These are phyloP conservation scores for Atkinsonella texensis DNA, from an alignment of 2,329 filamentous ascomycete species.

Conservation along the genomic window DNA sequence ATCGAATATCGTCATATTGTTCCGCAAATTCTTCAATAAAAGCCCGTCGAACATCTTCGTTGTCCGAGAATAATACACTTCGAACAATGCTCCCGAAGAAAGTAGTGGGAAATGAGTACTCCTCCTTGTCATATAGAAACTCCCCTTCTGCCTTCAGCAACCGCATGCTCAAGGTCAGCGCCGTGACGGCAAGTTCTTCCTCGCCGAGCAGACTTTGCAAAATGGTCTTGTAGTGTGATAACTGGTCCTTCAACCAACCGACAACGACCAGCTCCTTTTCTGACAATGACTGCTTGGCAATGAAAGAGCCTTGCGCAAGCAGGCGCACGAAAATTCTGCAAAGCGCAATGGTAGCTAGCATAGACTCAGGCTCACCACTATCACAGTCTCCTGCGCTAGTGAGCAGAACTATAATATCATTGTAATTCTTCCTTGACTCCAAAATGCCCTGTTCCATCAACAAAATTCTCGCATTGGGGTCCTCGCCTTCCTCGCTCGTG, in stretches of 20 bases:
- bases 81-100: constrained; percentile 56
- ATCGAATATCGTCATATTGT: constrained; percentile 73
- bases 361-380: constrained; percentile 38
- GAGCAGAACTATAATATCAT: constrained; percentile 70
- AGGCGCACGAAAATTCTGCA: constrained; percentile 79
- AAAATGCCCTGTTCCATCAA: constrained; percentile 69
- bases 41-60: constrained; percentile 51
- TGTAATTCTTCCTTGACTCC: constrained; percentile 82
- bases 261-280: constrained; percentile 66
- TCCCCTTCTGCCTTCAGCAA: constrained; percentile 69
- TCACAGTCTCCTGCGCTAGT: constrained; percentile 36
- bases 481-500: constrained; percentile 33
- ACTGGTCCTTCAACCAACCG: constrained; percentile 65
- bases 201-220: constrained; percentile 51
- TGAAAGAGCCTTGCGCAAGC: constrained; percentile 60
- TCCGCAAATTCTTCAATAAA: constrained; percentile 71
- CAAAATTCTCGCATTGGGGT: constrained; percentile 54
- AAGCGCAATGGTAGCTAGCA: constrained; percentile 65
- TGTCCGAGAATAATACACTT: constrained; percentile 44
- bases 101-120: constrained; percentile 56
- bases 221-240: constrained; percentile 55
- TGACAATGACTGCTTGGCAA: constrained; percentile 49
- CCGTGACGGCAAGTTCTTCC: constrained; percentile 54
- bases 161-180: constrained; percentile 70
- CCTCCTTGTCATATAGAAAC: constrained; percentile 45